phyloP scores from a whole-genome alignment of 2,329 filamentous ascomycete genomes.

The Endocalyx cinctus region DNA sequence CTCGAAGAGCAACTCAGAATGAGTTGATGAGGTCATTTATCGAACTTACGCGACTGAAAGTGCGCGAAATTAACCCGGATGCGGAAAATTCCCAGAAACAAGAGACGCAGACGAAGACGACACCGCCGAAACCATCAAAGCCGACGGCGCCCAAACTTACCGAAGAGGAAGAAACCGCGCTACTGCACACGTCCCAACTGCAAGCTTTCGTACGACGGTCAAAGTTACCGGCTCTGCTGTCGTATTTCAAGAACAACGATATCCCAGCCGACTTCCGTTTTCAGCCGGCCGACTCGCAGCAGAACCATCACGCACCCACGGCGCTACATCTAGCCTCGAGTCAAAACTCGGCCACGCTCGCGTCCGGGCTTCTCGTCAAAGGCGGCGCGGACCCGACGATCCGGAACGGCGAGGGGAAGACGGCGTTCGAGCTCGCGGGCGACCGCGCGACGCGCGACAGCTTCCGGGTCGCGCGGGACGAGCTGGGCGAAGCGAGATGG shows the following conservation, averaged over 20 bases:
- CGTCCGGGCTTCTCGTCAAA: constrained; percentile 71
- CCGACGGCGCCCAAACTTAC: constrained; percentile 60
- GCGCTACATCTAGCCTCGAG: constrained; percentile 82
- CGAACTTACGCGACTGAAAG: constrained; percentile 86
- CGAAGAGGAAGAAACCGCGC: constrained; percentile 77
- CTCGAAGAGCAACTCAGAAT: constrained; percentile 82
- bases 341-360: constrained; percentile 72
- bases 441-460: constrained; percentile 83
- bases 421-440: constrained; percentile 80
- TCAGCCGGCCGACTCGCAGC: constrained; percentile 58
- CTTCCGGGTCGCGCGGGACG: constrained; percentile 80
- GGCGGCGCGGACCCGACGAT: constrained; percentile 69
- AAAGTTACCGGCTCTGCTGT: constrained; percentile 80
- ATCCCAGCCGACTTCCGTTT: constrained; percentile 72
- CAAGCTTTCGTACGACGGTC: constrained; percentile 84
- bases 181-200: constrained; percentile 83
- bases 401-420: constrained; percentile 70
- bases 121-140: constrained; percentile 42
- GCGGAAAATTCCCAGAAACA: constrained; percentile 44
- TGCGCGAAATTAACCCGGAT: constrained; percentile 69
- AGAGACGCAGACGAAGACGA: constrained; percentile 32
- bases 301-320: constrained; percentile 76
- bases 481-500: constrained; percentile 73
- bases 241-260: constrained; percentile 75
- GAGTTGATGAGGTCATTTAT: constrained; percentile 94